phyloP scores from a whole-genome alignment of 768 basidiomycete genomes.

The Clitopilus passeckerianus region DNA sequence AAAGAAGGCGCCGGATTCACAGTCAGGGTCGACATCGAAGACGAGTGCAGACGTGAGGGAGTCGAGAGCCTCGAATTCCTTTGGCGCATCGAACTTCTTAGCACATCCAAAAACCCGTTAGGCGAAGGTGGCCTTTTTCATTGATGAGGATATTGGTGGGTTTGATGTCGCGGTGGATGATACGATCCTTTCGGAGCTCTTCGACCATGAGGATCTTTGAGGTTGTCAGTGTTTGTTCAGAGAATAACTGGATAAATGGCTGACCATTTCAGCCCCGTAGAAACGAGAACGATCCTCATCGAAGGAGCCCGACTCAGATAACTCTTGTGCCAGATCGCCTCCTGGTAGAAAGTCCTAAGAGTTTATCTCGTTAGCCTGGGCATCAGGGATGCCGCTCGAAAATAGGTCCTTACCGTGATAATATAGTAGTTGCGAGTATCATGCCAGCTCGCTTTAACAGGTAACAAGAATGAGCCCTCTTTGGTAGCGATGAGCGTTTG shows the following conservation, averaged over 20 bases:
- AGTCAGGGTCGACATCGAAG: not conserved
- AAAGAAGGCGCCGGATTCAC: constrained; percentile 1
- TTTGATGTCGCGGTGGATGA: constrained; percentile 8
- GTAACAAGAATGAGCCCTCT: constrained; percentile 10
- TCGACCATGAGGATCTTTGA: not conserved
- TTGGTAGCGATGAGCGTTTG: constrained; percentile 6
- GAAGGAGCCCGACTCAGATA: not conserved
- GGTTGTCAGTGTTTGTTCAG: not conserved
- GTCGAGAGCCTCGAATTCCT: not conserved
- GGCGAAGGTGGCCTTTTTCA: constrained; percentile 4
- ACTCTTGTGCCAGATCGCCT: constrained; percentile 10
- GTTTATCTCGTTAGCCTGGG: not conserved
- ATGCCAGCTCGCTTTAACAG: constrained; percentile 16
- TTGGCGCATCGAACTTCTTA: not conserved
- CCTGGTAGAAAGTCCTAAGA: constrained; percentile 17
- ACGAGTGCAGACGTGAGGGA: not conserved
- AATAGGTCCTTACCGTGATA: constrained; percentile 16
- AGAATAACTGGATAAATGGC: not conserved
- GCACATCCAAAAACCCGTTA: constrained; percentile 8
- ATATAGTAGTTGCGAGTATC: constrained; percentile 16
- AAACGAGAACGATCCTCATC: not conserved
- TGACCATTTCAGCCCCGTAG: not conserved
- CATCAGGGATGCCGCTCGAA: no score
- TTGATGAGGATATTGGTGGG: constrained; percentile 5
- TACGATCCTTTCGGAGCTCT: not conserved